phyloP scores from a whole-genome alignment of 2,329 filamentous ascomycete species.

The Endoconidiophora laricicola region DNA sequence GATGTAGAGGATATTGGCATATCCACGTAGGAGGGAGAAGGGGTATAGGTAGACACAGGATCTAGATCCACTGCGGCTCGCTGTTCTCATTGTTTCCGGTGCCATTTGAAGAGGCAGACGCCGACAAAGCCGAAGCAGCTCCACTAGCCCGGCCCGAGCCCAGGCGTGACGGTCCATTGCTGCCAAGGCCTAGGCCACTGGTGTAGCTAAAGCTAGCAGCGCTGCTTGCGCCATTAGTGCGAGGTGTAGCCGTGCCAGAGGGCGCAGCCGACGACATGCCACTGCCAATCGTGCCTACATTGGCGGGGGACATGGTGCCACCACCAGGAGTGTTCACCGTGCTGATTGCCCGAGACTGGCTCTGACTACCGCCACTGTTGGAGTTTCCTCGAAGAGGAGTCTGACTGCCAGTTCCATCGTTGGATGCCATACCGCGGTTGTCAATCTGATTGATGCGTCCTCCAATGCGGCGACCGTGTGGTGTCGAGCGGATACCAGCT shows the following conservation, averaged over 20 bases:
- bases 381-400: constrained; percentile 25
- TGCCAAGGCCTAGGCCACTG: constrained; percentile 9
- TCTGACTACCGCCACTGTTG: constrained; percentile 13
- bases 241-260: constrained; percentile 8
- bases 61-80: constrained; percentile 26
- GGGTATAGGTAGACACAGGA: constrained; percentile 12
- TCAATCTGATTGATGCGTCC: constrained; percentile 62
- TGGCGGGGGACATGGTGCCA: constrained; percentile 9
- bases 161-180: neutral
- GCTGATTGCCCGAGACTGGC: constrained; percentile 4
- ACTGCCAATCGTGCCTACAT: constrained; percentile 5
- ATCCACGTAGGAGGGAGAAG: neutral
- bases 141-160: neutral
- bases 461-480: constrained; percentile 84
- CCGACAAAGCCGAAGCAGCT: neutral
- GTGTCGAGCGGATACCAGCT: constrained; percentile 71
- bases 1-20: too few species aligned
- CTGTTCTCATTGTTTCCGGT: constrained; percentile 16
- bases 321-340: constrained; percentile 4
- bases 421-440: constrained; percentile 30
- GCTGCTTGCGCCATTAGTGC: neutral
- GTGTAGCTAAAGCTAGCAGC: constrained; percentile 5
- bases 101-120: neutral
- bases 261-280: constrained; percentile 5
- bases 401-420: constrained; percentile 38